Conservation (phyloP, 352 stramenopile species). For the Stephanocyclus meneghinianus region DNA sequence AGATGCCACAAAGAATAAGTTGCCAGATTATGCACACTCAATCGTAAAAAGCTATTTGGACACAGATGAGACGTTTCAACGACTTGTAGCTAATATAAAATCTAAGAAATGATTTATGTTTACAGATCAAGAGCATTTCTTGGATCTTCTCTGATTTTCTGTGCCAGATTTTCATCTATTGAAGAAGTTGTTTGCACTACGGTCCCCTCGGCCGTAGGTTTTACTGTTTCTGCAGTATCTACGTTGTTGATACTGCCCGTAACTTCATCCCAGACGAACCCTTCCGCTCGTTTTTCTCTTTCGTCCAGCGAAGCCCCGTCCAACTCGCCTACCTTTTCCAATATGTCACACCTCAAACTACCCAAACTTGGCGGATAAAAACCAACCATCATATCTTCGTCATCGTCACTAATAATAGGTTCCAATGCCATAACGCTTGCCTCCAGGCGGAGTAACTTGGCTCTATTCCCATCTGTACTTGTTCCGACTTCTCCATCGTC, state of each 20-base stretch:
- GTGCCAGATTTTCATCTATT: slow-evolving; percentile 35
- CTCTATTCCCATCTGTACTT: slow-evolving; percentile 40
- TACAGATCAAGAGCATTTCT: slow-evolving; percentile 58
- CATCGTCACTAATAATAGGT: slow-evolving; percentile 69
- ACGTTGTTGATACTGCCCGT: background rate
- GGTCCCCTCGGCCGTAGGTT: slow-evolving; percentile 8
- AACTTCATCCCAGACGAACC: slow-evolving; percentile 33
- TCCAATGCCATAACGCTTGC: slow-evolving; percentile 73
- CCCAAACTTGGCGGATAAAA: slow-evolving; percentile 74
- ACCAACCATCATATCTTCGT: slow-evolving; percentile 70
- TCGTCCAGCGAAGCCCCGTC: slow-evolving; percentile 52
- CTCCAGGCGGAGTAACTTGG: slow-evolving; percentile 70
- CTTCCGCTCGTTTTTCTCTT: slow-evolving; percentile 34
- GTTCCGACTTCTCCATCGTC: slow-evolving; percentile 58
- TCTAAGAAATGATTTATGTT: slow-evolving; percentile 27
- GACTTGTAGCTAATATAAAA: slow-evolving; percentile 31
- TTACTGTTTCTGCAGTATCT: slow-evolving; percentile 17
- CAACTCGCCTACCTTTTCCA: slow-evolving; percentile 76
- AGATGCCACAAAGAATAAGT: slow-evolving; percentile 32
- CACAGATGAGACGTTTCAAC: slow-evolving; percentile 37
- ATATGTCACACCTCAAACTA: slow-evolving; percentile 73
- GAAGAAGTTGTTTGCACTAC: slow-evolving; percentile 16
- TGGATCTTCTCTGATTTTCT: slow-evolving; percentile 50
- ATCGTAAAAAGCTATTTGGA: slow-evolving; percentile 72
- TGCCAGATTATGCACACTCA: slow-evolving; percentile 56